These are phyloP conservation scores for Kwoniella newhampshirensis DNA, from an alignment of 768 basidiomycete genomes.

Conservation along the genomic window DNA sequence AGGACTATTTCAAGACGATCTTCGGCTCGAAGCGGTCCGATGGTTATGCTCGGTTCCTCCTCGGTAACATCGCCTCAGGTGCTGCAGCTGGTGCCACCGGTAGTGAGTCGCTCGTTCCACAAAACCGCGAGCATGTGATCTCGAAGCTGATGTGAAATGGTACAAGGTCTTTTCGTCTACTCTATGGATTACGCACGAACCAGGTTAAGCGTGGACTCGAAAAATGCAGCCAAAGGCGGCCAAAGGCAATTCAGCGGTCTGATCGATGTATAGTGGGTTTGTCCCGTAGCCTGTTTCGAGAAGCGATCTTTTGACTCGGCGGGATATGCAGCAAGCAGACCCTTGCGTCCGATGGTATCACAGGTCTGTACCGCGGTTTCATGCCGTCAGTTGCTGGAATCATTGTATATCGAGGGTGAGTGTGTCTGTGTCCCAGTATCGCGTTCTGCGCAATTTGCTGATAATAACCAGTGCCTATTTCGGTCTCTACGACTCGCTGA, in stretches of 20 bases:
- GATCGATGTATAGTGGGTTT: slow-evolving; percentile 55
- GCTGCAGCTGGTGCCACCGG: slow-evolving; percentile 57
- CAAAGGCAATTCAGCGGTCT: slow-evolving; percentile 56
- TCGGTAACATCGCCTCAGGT: slow-evolving; percentile 57
- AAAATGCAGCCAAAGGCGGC: slow-evolving; percentile 54
- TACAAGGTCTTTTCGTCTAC: slow-evolving; percentile 57
- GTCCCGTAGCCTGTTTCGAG: not conserved
- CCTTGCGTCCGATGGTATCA: slow-evolving; percentile 55
- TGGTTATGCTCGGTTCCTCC: slow-evolving; percentile 55
- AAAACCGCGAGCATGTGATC: too few relatives aligned
- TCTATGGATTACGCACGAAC: slow-evolving; percentile 59
- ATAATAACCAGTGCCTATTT: slow-evolving; percentile 42
- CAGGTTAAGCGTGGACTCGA: slow-evolving; percentile 56
- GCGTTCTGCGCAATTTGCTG: not conserved
- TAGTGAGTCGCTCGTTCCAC: slow-evolving; percentile 21
- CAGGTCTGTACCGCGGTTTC: slow-evolving; percentile 57
- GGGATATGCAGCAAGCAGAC: slow-evolving; percentile 54
- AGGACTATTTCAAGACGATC: slow-evolving; percentile 55
- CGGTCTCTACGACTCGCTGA: slow-evolving; percentile 57
- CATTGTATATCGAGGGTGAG: slow-evolving; percentile 55
- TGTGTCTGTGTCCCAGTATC: too few relatives aligned
- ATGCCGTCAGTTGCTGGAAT: slow-evolving; percentile 57
- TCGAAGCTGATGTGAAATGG: not conserved
- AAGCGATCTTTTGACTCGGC: not conserved
- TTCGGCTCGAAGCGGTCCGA: slow-evolving; percentile 55